Evolutionary conservation across 768 basidiomycete genomes (phyloP), one percentile per base, ranked within the genome.

Genomic region (Leccinum subtestaceum): DNA sequence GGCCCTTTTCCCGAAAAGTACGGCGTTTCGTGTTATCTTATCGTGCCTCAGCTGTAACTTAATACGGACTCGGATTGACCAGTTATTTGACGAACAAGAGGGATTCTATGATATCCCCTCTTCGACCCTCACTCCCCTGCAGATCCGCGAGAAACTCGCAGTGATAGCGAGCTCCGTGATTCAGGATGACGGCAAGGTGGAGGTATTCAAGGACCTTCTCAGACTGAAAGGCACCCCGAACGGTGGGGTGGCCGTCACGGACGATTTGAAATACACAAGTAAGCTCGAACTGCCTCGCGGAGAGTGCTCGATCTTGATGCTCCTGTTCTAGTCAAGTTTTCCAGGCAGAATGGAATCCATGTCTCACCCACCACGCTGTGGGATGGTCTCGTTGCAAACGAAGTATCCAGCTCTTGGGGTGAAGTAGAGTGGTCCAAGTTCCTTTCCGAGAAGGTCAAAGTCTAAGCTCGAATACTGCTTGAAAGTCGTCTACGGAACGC

Each of bases 201-300:
- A 76, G 2, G 74, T 78, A 11, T 31, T 31, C 31, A 31, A 77
- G 57, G 86, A 87, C 13, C 80, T 87, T 49, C 73, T 95, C 32
- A 78, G 75, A 34, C 76, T 87, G 23, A 88, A 88, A 69, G 71
- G 78, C 15, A 74, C 77, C 5, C 84, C 86, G 1, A 95, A 97
- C 65, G 91, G 90, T 11, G 93, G 93, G 0, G 82, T 82, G n/a
- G 86, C 77, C 3, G 88, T 93, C 25, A 93, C 91, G 0, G 86
- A 92, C 60, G 91, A 91, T 63, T 76, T 97, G 61, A 97, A 96
- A 75, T 93, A 94, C 69, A 87, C 84, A n/a, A 81, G 94, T 95
- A 67, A 55, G 89, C 77, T 12, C 2, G 47, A 11, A 32, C 5
- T 11, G 10, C 11, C 19, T 31, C 6, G 5, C 48, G 36, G 12